These are phyloP conservation scores for Didymellaceae sp. DNA, from an alignment of 2,329 filamentous ascomycete genomes.

Conservation along the genomic window DNA sequence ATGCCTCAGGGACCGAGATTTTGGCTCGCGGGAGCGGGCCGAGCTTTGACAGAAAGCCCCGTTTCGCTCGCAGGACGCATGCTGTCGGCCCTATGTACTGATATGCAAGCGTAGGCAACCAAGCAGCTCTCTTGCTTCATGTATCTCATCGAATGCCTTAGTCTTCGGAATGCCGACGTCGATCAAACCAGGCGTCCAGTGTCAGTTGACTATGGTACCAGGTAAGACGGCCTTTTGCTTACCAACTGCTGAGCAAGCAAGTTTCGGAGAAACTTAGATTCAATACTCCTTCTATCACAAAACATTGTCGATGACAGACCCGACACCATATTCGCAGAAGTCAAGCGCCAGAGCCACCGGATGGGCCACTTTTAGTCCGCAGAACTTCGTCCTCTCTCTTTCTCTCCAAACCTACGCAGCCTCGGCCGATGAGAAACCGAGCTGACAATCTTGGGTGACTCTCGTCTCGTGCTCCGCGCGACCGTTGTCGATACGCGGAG, in stretches of 20 bases:
- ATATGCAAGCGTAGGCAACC: neutral
- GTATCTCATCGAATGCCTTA: neutral
- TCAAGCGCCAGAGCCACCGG: neutral
- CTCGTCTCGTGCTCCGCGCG: neutral
- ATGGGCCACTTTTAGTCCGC: neutral
- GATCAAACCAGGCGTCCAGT: slow-evolving; percentile 3
- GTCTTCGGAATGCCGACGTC: neutral
- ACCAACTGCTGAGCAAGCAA: slow-evolving; percentile 4
- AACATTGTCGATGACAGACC: neutral
- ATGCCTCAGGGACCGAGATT: slow-evolving; percentile 18
- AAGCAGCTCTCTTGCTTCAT: neutral
- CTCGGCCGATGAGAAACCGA: neutral
- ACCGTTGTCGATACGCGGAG: slow-evolving; percentile 4
- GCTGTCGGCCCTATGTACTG: slow-evolving; percentile 8
- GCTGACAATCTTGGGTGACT: neutral
- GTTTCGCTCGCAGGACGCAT: slow-evolving; percentile 10
- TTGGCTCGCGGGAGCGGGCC: slow-evolving; percentile 21
- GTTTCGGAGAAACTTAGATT: no score
- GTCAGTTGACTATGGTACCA: neutral
- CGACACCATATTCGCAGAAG: neutral
- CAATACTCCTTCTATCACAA: no score
- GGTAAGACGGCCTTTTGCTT: neutral
- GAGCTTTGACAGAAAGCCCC: slow-evolving; percentile 20
- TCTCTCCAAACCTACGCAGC: slow-evolving; percentile 1
- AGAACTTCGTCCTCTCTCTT: neutral